phyloP scores from a whole-genome alignment of 371 early-diverging fungal genomes.

The Blyttiomyces sp. region DNA sequence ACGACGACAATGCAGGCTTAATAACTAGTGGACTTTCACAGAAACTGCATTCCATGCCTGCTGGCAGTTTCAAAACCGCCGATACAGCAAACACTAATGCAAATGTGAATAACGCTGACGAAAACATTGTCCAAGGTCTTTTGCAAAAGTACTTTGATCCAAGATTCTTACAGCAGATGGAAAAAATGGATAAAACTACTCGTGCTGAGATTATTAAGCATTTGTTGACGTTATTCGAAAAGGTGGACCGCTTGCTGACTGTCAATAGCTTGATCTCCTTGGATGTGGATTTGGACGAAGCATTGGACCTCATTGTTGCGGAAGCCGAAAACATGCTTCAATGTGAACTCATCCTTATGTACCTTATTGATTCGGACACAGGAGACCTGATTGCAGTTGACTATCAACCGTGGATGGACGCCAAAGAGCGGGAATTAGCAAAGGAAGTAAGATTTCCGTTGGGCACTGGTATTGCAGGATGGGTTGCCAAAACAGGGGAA shows the following conservation, averaged over 20 bases:
- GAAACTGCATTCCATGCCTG: too few species aligned
- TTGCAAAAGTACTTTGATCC: constrained; percentile 38
- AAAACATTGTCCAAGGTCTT: constrained; percentile 15
- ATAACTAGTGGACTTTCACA: too few species aligned
- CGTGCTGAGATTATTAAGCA: constrained; percentile 30
- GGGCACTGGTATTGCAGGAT: constrained; percentile 38
- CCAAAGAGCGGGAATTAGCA: constrained; percentile 26
- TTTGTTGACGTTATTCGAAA: constrained; percentile 36
- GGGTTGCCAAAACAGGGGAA: constrained; percentile 20
- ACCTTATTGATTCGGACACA: constrained; percentile 34
- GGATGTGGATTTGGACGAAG: constrained; percentile 33
- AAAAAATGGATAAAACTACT: constrained; percentile 37
- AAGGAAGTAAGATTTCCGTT: constrained; percentile 20
- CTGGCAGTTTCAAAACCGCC: too few species aligned
- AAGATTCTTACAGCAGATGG: constrained; percentile 32
- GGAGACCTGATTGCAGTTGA: constrained; percentile 30
- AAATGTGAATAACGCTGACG: not conserved
- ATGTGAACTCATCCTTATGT: constrained; percentile 32
- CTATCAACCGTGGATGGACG: constrained; percentile 22
- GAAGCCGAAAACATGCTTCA: constrained; percentile 29
- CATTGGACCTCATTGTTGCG: constrained; percentile 28
- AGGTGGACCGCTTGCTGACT: constrained; percentile 35
- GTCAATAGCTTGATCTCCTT: constrained; percentile 30
- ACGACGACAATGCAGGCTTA: too few species aligned
- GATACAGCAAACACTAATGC: too few species aligned